Conservation (phyloP, 352 stramenopile genomes). For the Phytopythium chamaehyphon region DNA sequence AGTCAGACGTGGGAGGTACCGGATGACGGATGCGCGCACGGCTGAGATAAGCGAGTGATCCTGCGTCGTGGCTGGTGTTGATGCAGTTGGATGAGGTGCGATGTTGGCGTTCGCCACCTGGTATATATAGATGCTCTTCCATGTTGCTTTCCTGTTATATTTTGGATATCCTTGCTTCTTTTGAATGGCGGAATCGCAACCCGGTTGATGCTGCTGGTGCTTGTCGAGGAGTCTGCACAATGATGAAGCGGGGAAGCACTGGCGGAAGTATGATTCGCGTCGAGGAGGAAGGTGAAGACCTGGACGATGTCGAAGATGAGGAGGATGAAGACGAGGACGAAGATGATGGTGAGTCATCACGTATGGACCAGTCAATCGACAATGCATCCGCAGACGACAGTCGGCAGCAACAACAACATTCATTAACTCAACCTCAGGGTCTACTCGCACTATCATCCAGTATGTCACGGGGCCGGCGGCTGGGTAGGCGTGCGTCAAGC, state of each 20-base stretch:
- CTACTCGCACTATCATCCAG: background rate
- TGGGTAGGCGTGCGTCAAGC: background rate
- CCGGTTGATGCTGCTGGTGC: no score
- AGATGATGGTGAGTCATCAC: constrained; percentile 1
- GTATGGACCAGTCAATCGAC: background rate
- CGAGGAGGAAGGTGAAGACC: constrained; percentile 19
- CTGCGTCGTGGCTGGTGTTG: background rate
- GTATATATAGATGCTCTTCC: constrained; percentile 4
- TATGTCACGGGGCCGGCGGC: background rate
- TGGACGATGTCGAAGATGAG: constrained; percentile 16
- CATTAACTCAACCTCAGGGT: background rate
- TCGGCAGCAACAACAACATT: background rate
- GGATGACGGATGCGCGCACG: background rate
- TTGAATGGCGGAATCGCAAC: background rate
- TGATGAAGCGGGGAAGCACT: background rate
- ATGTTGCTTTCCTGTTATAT: background rate
- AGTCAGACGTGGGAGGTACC: background rate
- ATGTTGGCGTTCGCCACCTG: background rate
- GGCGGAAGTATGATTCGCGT: constrained; percentile 15
- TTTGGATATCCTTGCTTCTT: background rate
- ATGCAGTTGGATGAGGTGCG: background rate
- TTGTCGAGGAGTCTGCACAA: background rate
- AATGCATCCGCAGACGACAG: background rate
- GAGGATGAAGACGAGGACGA: constrained; percentile 13
- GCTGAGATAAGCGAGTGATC: background rate